A percentile compares a stretch with the other conserved stretches of the same genome.
phyloP scores from a whole-genome alignment of 1,284 basidiomycete species.

The Heterobasidion occidentale region DNA sequence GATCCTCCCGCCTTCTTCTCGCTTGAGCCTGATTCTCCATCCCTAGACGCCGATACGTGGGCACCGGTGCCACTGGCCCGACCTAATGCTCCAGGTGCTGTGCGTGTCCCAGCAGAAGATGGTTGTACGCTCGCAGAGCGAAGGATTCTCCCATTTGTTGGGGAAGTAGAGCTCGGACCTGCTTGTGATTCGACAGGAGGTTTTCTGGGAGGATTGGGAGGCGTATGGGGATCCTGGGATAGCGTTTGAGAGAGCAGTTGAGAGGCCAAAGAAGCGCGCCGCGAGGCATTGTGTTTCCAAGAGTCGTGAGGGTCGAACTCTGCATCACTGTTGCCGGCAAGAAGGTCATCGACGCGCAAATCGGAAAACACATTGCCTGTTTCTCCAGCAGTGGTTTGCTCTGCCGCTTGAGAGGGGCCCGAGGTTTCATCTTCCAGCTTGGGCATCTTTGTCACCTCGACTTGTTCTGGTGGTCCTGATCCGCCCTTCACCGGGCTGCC shows the following conservation, averaged over 20 bases:
- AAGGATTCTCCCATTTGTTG: slow-evolving; percentile 17
- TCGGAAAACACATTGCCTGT: not conserved
- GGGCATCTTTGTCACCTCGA: too few relatives aligned
- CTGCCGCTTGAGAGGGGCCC: too few relatives aligned
- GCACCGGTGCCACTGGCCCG: slow-evolving; percentile 11
- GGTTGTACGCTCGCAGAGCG: slow-evolving; percentile 26
- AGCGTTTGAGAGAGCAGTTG: slow-evolving; percentile 51
- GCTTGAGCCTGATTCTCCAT: not conserved
- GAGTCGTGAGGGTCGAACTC: slow-evolving; percentile 3
- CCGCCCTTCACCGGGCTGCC: slow-evolving; percentile 27
- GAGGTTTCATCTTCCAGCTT: too few relatives aligned
- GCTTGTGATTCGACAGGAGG: not conserved
- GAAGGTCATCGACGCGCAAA: slow-evolving; percentile 1
- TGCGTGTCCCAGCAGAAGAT: slow-evolving; percentile 8
- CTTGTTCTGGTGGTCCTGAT: too few relatives aligned
- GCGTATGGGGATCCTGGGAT: slow-evolving; percentile 32
- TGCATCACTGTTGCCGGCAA: not conserved
- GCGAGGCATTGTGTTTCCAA: slow-evolving; percentile 32
- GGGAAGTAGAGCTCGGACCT: slow-evolving; percentile 12
- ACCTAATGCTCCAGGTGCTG: slow-evolving; percentile 12
- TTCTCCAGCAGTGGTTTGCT: too few relatives aligned
- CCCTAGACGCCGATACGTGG: slow-evolving; percentile 11
- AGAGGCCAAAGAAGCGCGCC: slow-evolving; percentile 51
- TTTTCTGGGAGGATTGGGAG: slow-evolving; percentile 15
- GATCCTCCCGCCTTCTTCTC: slow-evolving; percentile 11